These are phyloP conservation scores for Fomitopsis schrenkii DNA, from an alignment of 1,284 basidiomycete species.

Conservation along the genomic window DNA sequence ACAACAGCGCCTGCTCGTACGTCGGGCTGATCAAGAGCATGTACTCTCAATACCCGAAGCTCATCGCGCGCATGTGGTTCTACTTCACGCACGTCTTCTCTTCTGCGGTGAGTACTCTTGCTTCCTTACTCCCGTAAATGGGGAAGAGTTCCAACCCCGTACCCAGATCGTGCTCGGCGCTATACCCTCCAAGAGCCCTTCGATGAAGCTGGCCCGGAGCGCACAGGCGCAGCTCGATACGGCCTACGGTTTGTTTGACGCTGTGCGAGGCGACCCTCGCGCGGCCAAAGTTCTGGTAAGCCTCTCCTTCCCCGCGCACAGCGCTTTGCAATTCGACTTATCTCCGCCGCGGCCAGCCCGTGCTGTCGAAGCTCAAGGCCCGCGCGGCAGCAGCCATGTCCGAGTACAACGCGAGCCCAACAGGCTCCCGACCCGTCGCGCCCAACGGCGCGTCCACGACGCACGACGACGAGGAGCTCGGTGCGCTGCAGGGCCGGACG, in stretches of 20 bases:
- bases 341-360: constrained; percentile 39
- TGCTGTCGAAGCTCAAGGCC: constrained; percentile 52
- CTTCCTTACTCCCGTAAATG: too few relatives aligned
- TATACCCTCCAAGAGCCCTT: constrained; percentile 56
- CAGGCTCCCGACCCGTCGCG: constrained; percentile 14
- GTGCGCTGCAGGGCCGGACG: constrained; percentile 56
- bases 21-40: constrained; percentile 59
- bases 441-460: constrained; percentile 36
- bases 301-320: constrained; percentile 5
- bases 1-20: constrained; percentile 63
- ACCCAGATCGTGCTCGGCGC: constrained; percentile 63
- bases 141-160: neutral
- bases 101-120: constrained; percentile 49
- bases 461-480: constrained; percentile 58
- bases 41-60: constrained; percentile 57
- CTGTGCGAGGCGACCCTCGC: constrained; percentile 46
- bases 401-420: constrained; percentile 14
- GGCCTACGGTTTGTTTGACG: constrained; percentile 52
- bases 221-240: constrained; percentile 61
- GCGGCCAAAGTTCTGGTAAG: constrained; percentile 58
- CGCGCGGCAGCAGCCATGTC: constrained; percentile 34
- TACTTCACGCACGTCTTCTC: constrained; percentile 71
- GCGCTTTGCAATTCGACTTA: too few relatives aligned
- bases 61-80: constrained; percentile 71
- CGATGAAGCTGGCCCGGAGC: constrained; percentile 57